phyloP scores from a whole-genome alignment of 306 rosid species.

The Pyrus communis region DNA sequence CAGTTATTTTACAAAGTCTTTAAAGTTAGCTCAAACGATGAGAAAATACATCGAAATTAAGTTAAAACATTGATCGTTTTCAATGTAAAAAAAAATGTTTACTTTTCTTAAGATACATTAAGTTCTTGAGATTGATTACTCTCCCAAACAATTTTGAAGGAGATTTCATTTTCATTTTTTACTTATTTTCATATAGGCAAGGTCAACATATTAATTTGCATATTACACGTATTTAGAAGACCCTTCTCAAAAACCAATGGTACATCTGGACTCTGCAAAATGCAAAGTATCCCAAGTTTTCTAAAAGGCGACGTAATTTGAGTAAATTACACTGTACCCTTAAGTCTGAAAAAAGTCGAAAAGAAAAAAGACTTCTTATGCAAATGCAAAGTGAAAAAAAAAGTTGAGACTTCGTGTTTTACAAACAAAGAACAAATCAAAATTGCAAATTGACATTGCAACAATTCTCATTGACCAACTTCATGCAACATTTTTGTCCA shows the following conservation, averaged over 20 bases:
- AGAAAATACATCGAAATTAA: not conserved
- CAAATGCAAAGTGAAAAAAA: not conserved
- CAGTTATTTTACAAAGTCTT: no score
- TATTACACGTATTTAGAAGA: not conserved
- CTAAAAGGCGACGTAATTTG: no score
- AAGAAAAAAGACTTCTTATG: no score
- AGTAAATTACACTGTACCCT: no score
- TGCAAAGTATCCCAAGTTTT: not conserved
- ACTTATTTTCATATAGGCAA: not conserved
- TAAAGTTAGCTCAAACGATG: no score
- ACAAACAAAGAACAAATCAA: not conserved
- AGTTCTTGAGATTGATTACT: not conserved
- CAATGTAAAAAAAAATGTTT: not conserved
- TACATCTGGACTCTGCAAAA: not conserved
- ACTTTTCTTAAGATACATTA: not conserved
- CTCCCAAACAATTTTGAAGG: not conserved
- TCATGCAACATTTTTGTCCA: constrained; percentile 7
- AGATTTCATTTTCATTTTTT: not conserved
- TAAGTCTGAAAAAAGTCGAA: no score
- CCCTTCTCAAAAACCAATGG: not conserved
- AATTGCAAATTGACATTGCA: not conserved
- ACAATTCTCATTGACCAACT: not conserved
- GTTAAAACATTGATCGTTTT: not conserved
- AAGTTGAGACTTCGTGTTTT: not conserved
- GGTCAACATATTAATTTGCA: not conserved